Evolutionary conservation across 345 rosid species (phyloP).

Genomic region (Eucalyptus tenuipes): DNA sequence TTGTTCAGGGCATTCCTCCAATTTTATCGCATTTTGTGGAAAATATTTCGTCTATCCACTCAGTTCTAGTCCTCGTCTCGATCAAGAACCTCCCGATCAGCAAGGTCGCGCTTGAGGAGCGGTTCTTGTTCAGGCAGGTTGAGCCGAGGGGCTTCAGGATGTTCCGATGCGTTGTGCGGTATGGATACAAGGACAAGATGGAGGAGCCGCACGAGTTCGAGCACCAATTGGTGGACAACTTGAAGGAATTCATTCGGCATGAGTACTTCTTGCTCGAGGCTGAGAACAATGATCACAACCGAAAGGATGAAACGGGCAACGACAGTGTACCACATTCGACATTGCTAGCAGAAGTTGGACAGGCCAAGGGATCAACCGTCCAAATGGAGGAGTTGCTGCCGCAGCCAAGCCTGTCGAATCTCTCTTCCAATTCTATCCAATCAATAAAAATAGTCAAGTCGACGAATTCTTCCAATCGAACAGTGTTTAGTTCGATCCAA

Average conservation of each 20-base stretch:
- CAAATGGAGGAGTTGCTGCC: constrained; percentile 2
- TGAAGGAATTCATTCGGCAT: constrained; percentile 80
- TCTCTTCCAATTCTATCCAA: constrained; percentile 28
- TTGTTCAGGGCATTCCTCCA: constrained; percentile 73
- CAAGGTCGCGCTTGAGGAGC: constrained; percentile 30
- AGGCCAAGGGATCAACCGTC: neutral
- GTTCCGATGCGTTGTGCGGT: constrained; percentile 70
- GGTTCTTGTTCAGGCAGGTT: constrained; percentile 58
- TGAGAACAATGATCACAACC: constrained; percentile 8
- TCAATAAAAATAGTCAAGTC: constrained; percentile 3
- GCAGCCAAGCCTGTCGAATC: constrained; percentile 9
- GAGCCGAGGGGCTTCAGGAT: constrained; percentile 46
- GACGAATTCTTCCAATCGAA: constrained; percentile 3
- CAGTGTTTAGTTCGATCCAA: constrained; percentile 18
- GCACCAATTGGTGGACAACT: constrained; percentile 78
- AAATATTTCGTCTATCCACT: constrained; percentile 49
- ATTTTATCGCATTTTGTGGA: constrained; percentile 51
- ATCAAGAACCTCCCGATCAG: constrained; percentile 51
- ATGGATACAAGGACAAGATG: constrained; percentile 60
- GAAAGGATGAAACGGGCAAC: constrained; percentile 9
- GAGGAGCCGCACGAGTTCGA: constrained; percentile 77
- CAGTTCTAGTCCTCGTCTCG: constrained; percentile 55
- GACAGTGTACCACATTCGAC: constrained; percentile 1
- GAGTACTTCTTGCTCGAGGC: constrained; percentile 25
- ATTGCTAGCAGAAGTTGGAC: neutral